phyloP scores from a whole-genome alignment of 768 basidiomycete species.

The Rhodotorula toruloides region DNA sequence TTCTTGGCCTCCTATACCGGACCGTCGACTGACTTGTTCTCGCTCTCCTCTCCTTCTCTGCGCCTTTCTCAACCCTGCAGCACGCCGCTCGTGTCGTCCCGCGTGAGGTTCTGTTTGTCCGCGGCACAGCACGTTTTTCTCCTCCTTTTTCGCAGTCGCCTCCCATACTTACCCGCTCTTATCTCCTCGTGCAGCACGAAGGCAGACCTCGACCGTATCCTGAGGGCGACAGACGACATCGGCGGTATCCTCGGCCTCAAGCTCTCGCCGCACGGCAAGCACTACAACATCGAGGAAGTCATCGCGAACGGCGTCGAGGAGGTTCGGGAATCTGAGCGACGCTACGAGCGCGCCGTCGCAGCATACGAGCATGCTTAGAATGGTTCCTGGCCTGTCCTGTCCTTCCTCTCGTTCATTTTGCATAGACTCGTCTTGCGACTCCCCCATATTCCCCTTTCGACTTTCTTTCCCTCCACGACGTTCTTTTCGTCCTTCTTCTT shows the following conservation, averaged over 20 bases:
- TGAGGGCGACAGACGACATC: slow-evolving; percentile 84
- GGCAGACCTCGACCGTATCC: slow-evolving; percentile 81
- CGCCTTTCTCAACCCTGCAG: slow-evolving; percentile 53
- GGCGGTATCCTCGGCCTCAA: slow-evolving; percentile 87
- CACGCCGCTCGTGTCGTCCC: slow-evolving; percentile 76
- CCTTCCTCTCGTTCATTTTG: neutral
- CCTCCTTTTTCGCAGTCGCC: too few species aligned
- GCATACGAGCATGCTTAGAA: neutral
- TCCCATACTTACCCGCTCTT: too few species aligned
- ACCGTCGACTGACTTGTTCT: too few species aligned
- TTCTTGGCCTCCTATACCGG: too few species aligned
- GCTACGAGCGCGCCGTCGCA: neutral
- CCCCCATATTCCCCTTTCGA: too few species aligned
- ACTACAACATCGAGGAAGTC: slow-evolving; percentile 32
- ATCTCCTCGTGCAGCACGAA: too few species aligned
- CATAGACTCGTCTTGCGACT: neutral
- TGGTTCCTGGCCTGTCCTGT: neutral
- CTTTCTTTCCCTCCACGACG: too few species aligned
- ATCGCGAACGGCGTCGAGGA: slow-evolving; percentile 30
- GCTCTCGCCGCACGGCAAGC: slow-evolving; percentile 59
- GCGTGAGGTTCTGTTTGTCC: slow-evolving; percentile 90
- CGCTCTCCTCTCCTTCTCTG: neutral
- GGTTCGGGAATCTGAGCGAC: slow-evolving; percentile 18
- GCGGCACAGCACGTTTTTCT: too few species aligned
- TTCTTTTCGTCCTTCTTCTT: too few species aligned